Percentiles rank a stretch among this genome's conserved stretches.
Conservation (phyloP, 306 rosid genomes). For the Cicer arietinum region DNA sequence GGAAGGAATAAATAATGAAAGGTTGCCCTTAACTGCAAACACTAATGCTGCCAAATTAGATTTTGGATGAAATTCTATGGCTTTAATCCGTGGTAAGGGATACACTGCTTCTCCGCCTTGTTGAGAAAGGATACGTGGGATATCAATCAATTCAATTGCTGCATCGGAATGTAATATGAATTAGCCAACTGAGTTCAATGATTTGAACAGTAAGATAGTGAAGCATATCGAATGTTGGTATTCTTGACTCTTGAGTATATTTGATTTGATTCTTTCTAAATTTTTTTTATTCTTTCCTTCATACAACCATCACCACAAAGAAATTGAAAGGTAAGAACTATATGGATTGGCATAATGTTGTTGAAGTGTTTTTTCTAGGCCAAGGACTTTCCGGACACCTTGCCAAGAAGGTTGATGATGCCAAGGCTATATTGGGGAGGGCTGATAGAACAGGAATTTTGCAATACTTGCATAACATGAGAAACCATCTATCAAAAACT, state of each 20-base stretch:
- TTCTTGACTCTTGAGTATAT: conserved; percentile 28
- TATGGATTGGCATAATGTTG: background rate
- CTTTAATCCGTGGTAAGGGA: conserved; percentile 83
- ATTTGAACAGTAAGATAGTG: conserved; percentile 29
- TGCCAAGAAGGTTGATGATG: background rate
- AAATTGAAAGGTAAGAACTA: conserved; percentile 12
- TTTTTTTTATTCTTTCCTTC: background rate
- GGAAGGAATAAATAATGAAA: conserved; percentile 25
- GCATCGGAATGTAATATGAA: conserved; percentile 51
- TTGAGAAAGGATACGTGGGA: conserved; percentile 96
- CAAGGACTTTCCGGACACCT: conserved; percentile 3
- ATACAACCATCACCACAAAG: background rate
- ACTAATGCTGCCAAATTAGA: conserved; percentile 83
- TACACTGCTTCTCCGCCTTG: conserved; percentile 98
- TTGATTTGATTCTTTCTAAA: conserved; percentile 17
- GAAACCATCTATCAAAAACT: conserved; percentile 27
- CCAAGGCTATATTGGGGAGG: background rate
- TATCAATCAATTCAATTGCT: conserved; percentile 93
- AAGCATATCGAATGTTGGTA: conserved; percentile 32
- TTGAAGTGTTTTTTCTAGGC: background rate
- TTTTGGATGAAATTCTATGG: conserved; percentile 91
- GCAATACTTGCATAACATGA: conserved; percentile 12
- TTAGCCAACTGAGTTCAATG: conserved; percentile 39
- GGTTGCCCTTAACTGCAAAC: conserved; percentile 77
- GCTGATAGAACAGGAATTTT: conserved; percentile 13